Evolutionary conservation across 2,329 filamentous ascomycete species (phyloP).

Genomic region (Aspergillus viridinutans): DNA sequence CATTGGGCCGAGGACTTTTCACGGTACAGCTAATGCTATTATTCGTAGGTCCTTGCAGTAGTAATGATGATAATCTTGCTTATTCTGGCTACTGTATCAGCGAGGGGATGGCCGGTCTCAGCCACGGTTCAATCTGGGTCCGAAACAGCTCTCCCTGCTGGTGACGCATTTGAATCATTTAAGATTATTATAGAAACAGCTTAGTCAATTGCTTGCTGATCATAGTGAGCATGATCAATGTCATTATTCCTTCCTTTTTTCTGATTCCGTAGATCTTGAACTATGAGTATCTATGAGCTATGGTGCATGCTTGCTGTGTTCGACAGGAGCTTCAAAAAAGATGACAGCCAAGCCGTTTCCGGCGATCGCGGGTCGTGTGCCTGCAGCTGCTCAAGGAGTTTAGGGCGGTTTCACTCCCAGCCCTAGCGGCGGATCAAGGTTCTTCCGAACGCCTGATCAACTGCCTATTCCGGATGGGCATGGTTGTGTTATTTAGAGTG

Average conservation of each 20-base stretch:
- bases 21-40: background rate
- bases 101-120: background rate
- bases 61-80: background rate
- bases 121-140: background rate
- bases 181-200: background rate
- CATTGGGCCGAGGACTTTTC: background rate
- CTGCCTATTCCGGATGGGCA: background rate
- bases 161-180: background rate
- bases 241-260: background rate
- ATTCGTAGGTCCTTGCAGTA: background rate
- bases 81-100: background rate
- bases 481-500: too few relatives aligned
- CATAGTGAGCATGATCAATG: background rate
- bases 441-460: background rate
- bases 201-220: background rate
- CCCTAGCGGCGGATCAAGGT: background rate
- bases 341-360: slow-evolving; percentile 6
- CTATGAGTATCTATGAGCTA: background rate
- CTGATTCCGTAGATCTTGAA: background rate
- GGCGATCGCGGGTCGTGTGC: slow-evolving; percentile 7
- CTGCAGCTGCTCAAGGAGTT: slow-evolving; percentile 4
- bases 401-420: background rate
- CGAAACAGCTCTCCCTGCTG: background rate
- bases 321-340: background rate
- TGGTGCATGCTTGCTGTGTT: background rate